Percentiles rank a stretch among this genome's conserved stretches.
Evolutionary conservation across 371 early-diverging fungal species (phyloP).

Genomic region (Mortierella sp.): DNA sequence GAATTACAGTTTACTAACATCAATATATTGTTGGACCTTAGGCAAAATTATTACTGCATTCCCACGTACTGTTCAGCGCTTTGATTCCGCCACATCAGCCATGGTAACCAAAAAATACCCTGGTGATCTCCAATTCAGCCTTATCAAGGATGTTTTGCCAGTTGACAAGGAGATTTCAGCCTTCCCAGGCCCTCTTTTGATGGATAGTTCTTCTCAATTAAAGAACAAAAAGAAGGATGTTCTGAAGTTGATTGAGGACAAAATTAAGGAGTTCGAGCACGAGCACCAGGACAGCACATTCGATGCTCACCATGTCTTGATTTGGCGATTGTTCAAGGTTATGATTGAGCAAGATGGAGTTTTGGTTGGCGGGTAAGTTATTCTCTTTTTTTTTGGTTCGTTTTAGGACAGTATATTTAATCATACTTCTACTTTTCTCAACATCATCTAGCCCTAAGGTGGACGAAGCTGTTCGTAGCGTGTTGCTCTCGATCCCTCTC

Average conservation of each 20-base stretch:
- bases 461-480: conserved; percentile 66
- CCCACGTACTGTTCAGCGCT: conserved; percentile 80
- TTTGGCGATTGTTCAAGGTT: conserved; percentile 74
- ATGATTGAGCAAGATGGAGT: conserved; percentile 76
- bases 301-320: conserved; percentile 58
- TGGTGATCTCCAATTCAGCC: conserved; percentile 66
- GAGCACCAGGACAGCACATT: conserved; percentile 25
- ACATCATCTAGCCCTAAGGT: conserved; percentile 60
- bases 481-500: conserved; percentile 58
- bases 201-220: conserved; percentile 62
- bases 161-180: conserved; percentile 44
- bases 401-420: too few species aligned
- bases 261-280: conserved; percentile 59
- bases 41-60: conserved; percentile 77
- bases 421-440: not conserved
- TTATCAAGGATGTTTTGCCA: conserved; percentile 58
- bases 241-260: conserved; percentile 64
- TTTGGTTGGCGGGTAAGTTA: conserved; percentile 73
- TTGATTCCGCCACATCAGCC: conserved; percentile 53
- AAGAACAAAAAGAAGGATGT: conserved; percentile 82
- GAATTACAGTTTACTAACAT: not conserved
- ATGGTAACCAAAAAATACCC: conserved; percentile 70
- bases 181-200: conserved; percentile 72
- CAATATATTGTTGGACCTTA: not conserved
- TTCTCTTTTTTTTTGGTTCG: not conserved